These are phyloP conservation scores for Parvularia atlantis DNA, from an alignment of 78 protist species.

Conservation along the genomic window DNA sequence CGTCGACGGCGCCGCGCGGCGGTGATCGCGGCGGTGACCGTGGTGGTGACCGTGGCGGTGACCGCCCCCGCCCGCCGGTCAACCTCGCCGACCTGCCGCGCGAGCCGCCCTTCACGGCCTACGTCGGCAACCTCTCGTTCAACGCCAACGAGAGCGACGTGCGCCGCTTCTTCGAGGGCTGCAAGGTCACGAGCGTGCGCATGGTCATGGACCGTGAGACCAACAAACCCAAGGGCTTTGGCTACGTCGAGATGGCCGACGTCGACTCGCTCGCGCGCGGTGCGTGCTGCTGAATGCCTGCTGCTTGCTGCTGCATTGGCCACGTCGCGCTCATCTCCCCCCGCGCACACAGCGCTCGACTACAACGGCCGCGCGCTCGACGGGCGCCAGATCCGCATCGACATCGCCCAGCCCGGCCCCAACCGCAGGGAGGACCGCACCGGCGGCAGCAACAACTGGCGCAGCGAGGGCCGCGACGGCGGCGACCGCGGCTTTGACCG, in stretches of 20 bases:
- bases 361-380: background rate
- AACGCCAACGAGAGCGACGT: background rate
- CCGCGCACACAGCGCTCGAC: too few species aligned
- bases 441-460: too few species aligned
- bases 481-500: background rate
- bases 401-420: slow-evolving; percentile 1
- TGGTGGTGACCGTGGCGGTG: slow-evolving; percentile 7
- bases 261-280: background rate
- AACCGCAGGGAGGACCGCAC: too few species aligned
- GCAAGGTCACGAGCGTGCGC: background rate
- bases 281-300: too few species aligned
- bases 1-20: too few species aligned
- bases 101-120: slow-evolving; percentile 14
- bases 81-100: background rate
- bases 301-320: too few species aligned
- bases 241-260: slow-evolving; percentile 18
- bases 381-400: slow-evolving; percentile 7
- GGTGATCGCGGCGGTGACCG: background rate
- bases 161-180: background rate
- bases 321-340: too few species aligned
- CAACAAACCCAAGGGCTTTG: slow-evolving; percentile 11
- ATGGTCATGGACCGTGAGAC: background rate
- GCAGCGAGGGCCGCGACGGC: background rate
- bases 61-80: background rate
- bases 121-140: slow-evolving; percentile 13